Percentiles rank a stretch among this genome's conserved stretches.
Evolutionary conservation across 208 protist species (phyloP).

Genomic region (Crithidia bombi): DNA sequence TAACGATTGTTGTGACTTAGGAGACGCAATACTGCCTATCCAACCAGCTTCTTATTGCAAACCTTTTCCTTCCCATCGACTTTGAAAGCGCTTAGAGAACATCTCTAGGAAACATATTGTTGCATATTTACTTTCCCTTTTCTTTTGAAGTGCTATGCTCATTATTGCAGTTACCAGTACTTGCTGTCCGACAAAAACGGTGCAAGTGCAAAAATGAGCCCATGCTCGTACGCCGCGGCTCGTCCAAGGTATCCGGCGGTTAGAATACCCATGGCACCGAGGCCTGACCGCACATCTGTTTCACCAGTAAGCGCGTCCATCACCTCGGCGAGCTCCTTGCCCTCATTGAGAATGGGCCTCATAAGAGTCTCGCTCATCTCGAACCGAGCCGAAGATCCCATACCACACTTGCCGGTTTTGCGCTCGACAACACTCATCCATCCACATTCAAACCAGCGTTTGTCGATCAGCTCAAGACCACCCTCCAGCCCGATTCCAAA

Average conservation of each 20-base stretch:
- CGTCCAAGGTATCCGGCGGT: slow-evolving; percentile 70
- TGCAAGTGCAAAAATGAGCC: slow-evolving; percentile 80
- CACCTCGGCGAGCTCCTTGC: slow-evolving; percentile 79
- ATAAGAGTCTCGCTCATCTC: slow-evolving; percentile 80
- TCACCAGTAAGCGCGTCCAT: slow-evolving; percentile 80
- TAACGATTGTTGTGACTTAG: no score
- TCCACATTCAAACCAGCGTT: slow-evolving; percentile 81
- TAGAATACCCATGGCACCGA: slow-evolving; percentile 85
- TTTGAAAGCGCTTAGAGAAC: no score
- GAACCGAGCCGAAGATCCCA: slow-evolving; percentile 79
- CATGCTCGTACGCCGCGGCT: slow-evolving; percentile 70
- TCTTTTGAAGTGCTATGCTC: slow-evolving; percentile 5
- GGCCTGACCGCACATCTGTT: slow-evolving; percentile 70
- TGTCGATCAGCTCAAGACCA: slow-evolving; percentile 67
- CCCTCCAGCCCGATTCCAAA: slow-evolving; percentile 84
- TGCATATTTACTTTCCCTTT: background rate
- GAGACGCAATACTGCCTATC: no score
- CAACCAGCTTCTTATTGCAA: no score
- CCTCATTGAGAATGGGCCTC: slow-evolving; percentile 65
- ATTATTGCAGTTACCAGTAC: slow-evolving; percentile 57
- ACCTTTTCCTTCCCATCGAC: no score
- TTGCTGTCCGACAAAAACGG: slow-evolving; percentile 75
- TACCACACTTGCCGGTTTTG: slow-evolving; percentile 46
- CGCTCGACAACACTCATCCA: slow-evolving; percentile 81
- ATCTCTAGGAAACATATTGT: no score